Percentiles rank a stretch among this genome's conserved stretches.
phyloP scores from a whole-genome alignment of 148 eudicot species.

The Cornus controversa region DNA sequence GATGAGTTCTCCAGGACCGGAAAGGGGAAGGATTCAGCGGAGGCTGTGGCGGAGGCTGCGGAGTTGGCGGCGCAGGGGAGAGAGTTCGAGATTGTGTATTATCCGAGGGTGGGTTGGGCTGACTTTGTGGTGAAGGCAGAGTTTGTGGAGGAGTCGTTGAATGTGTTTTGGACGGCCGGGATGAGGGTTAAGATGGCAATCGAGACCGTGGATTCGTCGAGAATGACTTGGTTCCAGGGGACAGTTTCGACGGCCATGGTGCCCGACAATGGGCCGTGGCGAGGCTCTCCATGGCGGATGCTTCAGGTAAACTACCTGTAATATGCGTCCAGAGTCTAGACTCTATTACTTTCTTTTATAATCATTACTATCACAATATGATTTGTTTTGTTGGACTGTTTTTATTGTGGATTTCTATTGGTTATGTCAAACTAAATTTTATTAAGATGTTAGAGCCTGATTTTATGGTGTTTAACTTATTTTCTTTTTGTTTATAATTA shows the following conservation, averaged over 20 bases:
- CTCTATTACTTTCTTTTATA: background rate
- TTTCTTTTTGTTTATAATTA: background rate
- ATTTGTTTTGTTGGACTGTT: background rate
- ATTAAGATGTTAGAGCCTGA: background rate
- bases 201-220: slow-evolving; percentile 58
- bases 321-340: background rate
- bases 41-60: slow-evolving; percentile 46
- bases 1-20: slow-evolving; percentile 22
- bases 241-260: slow-evolving; percentile 26
- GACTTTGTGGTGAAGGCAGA: slow-evolving; percentile 78
- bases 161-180: slow-evolving; percentile 41
- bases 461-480: background rate
- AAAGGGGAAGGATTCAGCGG: slow-evolving; percentile 36
- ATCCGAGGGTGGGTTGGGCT: slow-evolving; percentile 50
- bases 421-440: background rate
- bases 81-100: slow-evolving; percentile 67
- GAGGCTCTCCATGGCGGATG: slow-evolving; percentile 68
- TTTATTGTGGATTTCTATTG: too few species aligned
- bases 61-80: slow-evolving; percentile 46
- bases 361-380: background rate
- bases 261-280: slow-evolving; percentile 39
- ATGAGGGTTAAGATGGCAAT: slow-evolving; percentile 60
- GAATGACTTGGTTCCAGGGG: slow-evolving; percentile 66
- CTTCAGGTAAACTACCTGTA: slow-evolving; percentile 52
- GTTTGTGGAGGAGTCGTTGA: slow-evolving; percentile 42